Evolutionary conservation across 2,329 filamentous ascomycete species (phyloP).

Genomic region (Penicillium aurantiogriseum): DNA sequence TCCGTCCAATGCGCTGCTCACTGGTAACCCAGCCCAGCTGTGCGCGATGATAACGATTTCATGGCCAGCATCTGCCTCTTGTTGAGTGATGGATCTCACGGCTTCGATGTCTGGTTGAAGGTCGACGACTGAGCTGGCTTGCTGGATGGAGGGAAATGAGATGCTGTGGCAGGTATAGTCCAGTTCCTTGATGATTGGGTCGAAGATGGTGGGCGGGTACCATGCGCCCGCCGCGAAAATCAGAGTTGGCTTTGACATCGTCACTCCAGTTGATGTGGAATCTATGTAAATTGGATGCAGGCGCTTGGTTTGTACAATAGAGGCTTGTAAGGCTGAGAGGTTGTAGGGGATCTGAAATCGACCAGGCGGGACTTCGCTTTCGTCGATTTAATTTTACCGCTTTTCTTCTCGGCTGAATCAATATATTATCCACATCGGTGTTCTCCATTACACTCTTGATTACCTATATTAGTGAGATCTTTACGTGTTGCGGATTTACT

Average conservation of each 20-base stretch:
- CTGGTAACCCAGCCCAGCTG: conserved; percentile 40
- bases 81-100: conserved; percentile 32
- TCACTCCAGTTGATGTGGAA: neutral
- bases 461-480: neutral
- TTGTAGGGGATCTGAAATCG: neutral
- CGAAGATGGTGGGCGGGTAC: conserved; percentile 32
- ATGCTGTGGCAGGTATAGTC: conserved; percentile 25
- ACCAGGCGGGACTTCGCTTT: neutral
- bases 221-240: conserved; percentile 35
- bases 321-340: neutral
- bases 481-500: neutral
- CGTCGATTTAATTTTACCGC: neutral
- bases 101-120: conserved; percentile 34
- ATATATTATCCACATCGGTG: neutral
- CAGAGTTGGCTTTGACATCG: conserved; percentile 29
- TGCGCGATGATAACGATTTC: conserved; percentile 35
- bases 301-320: neutral
- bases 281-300: neutral
- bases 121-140: conserved; percentile 21
- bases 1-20: conserved; percentile 35
- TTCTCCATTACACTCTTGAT: neutral
- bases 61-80: conserved; percentile 29
- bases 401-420: neutral
- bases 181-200: conserved; percentile 25
- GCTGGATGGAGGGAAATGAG: conserved; percentile 31